Base-by-base conservation (phyloP, 176 grass and related monocot genomes). In the Zoysia japonica region DNA sequence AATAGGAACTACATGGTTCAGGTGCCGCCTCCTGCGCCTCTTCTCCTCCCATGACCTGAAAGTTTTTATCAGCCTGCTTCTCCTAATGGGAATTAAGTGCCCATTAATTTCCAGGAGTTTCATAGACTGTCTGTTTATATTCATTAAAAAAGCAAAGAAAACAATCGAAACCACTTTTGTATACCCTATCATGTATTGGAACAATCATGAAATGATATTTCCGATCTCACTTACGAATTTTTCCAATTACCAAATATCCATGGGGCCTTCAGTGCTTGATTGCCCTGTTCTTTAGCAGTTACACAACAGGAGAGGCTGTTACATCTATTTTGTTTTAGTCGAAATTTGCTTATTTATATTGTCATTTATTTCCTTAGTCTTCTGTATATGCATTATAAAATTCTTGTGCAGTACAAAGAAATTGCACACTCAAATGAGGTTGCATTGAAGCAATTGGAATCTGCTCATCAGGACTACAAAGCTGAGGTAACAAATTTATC, bases 1-100 rank as follows among this genome's bases (percentile, higher is more conserved):
- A 95, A 99, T 84, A 99, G 93, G 87, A 92, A 80, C 86, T 99
- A 93, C 78, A 95, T 99, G 96, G 64, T 93, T 69, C 96, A 99
- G 92, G 96, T 99, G 74, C 51, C 39, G 8, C 12, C 62, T 28
- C 12, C 59, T 12, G 15, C 35, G 19, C 37, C 37, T 6, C 37
- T 15, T 10, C 47, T 12, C 36, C 78, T 59, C n/a, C 19, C 38
- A 8, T 35, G 7, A 44, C 28, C 40, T 15, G 48, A 41, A 72
- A 15, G 7, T 40, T 55, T 28, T n/a, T 2, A 5, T 46, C 36
- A 28, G 11, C 11, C 11, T 19, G 17, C 7, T 19, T 59, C 2
- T 19, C 17, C 55, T 63, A 38, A 62, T 63, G 20, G 28, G 28
- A 3, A 28, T 63, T 17, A 56, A 7, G 11, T 63, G 28, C 4